Percentiles rank a stretch among this genome's conserved stretches.
phyloP scores from a whole-genome alignment of 805 yeast genomes.

The Kodamaea fukazawae region DNA sequence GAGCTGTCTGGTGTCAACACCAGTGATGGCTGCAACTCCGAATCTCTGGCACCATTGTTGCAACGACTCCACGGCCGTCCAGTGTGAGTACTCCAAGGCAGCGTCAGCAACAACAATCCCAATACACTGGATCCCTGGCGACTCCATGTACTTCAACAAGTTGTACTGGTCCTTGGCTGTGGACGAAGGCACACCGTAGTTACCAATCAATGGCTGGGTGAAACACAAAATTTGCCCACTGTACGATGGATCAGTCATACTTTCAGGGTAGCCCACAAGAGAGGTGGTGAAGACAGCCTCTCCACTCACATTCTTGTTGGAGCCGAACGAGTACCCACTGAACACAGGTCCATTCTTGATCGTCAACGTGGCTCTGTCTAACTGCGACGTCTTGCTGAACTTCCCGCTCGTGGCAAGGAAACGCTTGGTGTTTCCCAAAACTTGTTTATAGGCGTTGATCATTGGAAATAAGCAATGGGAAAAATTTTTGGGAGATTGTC shows the following conservation, averaged over 20 bases:
- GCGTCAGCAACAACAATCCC: slow-evolving; percentile 96
- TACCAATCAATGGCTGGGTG: slow-evolving; percentile 96
- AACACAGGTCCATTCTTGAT: slow-evolving; percentile 91
- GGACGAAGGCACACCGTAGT: slow-evolving; percentile 95
- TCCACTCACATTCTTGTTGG: slow-evolving; percentile 87
- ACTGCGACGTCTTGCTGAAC: slow-evolving; percentile 36
- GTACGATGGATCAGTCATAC: slow-evolving; percentile 98
- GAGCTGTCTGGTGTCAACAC: slow-evolving; percentile 94
- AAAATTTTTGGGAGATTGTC: slow-evolving; percentile 6
- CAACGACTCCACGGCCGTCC: slow-evolving; percentile 97
- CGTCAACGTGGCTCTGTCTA: slow-evolving; percentile 85
- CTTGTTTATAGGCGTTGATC: slow-evolving; percentile 11
- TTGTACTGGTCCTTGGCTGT: slow-evolving; percentile 78
- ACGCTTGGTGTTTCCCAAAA: slow-evolving; percentile 19
- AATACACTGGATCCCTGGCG: slow-evolving; percentile 86
- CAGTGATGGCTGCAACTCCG: slow-evolving; percentile 92
- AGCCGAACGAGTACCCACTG: slow-evolving; percentile 94
- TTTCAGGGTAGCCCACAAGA: slow-evolving; percentile 96
- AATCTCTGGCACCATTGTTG: slow-evolving; percentile 96
- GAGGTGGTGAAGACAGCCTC: slow-evolving; percentile 98
- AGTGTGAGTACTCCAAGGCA: slow-evolving; percentile 94
- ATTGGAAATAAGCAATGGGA: slow-evolving; percentile 6
- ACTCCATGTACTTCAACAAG: slow-evolving; percentile 85
- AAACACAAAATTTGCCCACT: slow-evolving; percentile 95
- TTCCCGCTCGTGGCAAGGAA: slow-evolving; percentile 36